These are phyloP conservation scores for Peronospora belbahrii DNA, from an alignment of 352 stramenopile genomes.

Conservation along the genomic window DNA sequence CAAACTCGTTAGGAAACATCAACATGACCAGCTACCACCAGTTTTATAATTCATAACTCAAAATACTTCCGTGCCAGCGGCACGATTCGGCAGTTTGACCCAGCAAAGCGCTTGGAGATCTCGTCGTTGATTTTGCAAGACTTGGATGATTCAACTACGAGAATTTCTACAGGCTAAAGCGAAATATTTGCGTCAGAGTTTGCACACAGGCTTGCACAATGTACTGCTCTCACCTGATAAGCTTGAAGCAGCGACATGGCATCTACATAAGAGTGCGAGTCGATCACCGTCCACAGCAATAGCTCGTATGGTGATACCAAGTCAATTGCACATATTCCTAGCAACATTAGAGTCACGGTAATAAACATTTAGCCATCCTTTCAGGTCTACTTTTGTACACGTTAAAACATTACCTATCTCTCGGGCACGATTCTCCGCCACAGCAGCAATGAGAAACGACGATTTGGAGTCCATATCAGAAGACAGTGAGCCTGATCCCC, in stretches of 20 bases:
- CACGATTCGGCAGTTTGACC: slow-evolving; percentile 48
- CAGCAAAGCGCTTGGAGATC: slow-evolving; percentile 49
- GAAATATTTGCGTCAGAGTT: background rate
- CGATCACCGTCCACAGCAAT: slow-evolving; percentile 71
- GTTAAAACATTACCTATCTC: slow-evolving; percentile 39
- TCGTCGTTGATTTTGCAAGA: slow-evolving; percentile 60
- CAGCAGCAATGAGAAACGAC: slow-evolving; percentile 53
- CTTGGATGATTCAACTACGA: slow-evolving; percentile 59
- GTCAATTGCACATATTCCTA: slow-evolving; percentile 67
- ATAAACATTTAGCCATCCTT: background rate
- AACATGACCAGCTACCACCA: background rate
- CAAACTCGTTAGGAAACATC: background rate
- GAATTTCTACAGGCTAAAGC: slow-evolving; percentile 63
- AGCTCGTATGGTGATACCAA: slow-evolving; percentile 62
- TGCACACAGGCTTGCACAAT: background rate
- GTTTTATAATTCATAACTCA: slow-evolving; percentile 45
- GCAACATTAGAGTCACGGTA: background rate
- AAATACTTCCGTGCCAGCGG: slow-evolving; percentile 76
- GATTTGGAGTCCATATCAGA: slow-evolving; percentile 12
- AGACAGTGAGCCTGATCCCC: slow-evolving; percentile 14
- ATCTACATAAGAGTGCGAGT: slow-evolving; percentile 67
- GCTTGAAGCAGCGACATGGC: slow-evolving; percentile 61
- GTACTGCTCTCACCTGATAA: slow-evolving; percentile 37
- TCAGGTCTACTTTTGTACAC: background rate
- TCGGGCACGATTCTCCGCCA: slow-evolving; percentile 48